Evolutionary conservation across 2,329 filamentous ascomycete genomes (phyloP).

Genomic region (Sphaerostilbella broomeana): DNA sequence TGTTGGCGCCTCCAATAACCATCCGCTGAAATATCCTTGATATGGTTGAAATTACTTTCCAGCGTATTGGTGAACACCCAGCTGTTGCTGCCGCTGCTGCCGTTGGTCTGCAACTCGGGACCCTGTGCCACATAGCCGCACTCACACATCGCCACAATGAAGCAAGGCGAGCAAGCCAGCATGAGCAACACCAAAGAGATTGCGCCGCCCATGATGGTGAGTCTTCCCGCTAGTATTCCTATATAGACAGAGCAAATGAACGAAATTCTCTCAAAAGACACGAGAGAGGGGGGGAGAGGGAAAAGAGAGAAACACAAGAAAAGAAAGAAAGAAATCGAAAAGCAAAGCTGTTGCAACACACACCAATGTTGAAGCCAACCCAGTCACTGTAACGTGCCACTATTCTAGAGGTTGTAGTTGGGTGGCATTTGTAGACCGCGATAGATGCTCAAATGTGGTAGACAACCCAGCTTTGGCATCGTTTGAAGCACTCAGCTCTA

Average conservation of each 20-base stretch:
- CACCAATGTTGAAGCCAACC: too few species aligned
- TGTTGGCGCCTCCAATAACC: conserved; percentile 60
- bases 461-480: too few species aligned
- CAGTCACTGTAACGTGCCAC: too few species aligned
- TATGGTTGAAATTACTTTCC: conserved; percentile 64
- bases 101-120: not conserved
- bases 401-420: too few species aligned
- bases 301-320: not conserved
- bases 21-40: conserved; percentile 41
- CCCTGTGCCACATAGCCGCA: conserved; percentile 62
- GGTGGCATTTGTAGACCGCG: too few species aligned
- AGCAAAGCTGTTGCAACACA: not conserved
- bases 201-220: not conserved
- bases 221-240: not conserved
- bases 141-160: conserved; percentile 43
- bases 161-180: conserved; percentile 1
- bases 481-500: too few species aligned
- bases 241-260: not conserved
- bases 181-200: not conserved
- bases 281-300: not conserved
- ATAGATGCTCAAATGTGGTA: too few species aligned
- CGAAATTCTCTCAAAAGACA: not conserved
- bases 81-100: conserved; percentile 29
- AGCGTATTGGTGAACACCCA: conserved; percentile 61
- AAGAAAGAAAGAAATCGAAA: conserved; percentile 1